phyloP scores from a whole-genome alignment of 2,329 filamentous ascomycete genomes.

The Lomentospora prolificans region DNA sequence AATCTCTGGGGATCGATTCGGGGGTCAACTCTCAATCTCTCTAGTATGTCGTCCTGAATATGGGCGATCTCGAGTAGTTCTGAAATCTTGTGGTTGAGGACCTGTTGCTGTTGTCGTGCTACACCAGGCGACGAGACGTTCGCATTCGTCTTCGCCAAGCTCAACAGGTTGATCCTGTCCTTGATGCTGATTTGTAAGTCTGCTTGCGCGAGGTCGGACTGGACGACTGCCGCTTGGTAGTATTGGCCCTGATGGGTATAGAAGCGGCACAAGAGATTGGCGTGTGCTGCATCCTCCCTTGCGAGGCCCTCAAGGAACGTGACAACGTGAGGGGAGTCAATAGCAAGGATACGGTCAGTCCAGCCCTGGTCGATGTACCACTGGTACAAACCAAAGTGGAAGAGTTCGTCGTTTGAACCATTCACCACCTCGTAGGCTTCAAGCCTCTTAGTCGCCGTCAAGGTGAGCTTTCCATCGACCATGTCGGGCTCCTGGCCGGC shows the following conservation, averaged over 20 bases:
- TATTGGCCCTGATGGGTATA: conserved; percentile 77
- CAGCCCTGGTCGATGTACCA: conserved; percentile 87
- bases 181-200: conserved; percentile 71
- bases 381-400: conserved; percentile 93
- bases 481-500: conserved; percentile 59
- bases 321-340: conserved; percentile 76
- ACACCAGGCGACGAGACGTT: conserved; percentile 72
- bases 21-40: conserved; percentile 62
- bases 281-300: conserved; percentile 61
- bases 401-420: conserved; percentile 80
- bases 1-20: conserved; percentile 57
- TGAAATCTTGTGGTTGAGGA: conserved; percentile 73
- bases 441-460: conserved; percentile 66
- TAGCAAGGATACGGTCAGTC: conserved; percentile 75
- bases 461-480: conserved; percentile 67
- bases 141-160: conserved; percentile 83
- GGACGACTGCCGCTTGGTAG: conserved; percentile 79
- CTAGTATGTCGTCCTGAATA: conserved; percentile 85
- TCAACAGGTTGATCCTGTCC: conserved; percentile 80
- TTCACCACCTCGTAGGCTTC: conserved; percentile 91
- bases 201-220: conserved; percentile 75
- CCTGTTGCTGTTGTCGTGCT: conserved; percentile 70
- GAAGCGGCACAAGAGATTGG: conserved; percentile 87
- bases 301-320: conserved; percentile 76
- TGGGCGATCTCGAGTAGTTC: conserved; percentile 87